A percentile compares a stretch with the other conserved stretches of the same genome.
Conservation (phyloP, 2,329 filamentous ascomycete species). For the Trichophyton schoenleinii region DNA sequence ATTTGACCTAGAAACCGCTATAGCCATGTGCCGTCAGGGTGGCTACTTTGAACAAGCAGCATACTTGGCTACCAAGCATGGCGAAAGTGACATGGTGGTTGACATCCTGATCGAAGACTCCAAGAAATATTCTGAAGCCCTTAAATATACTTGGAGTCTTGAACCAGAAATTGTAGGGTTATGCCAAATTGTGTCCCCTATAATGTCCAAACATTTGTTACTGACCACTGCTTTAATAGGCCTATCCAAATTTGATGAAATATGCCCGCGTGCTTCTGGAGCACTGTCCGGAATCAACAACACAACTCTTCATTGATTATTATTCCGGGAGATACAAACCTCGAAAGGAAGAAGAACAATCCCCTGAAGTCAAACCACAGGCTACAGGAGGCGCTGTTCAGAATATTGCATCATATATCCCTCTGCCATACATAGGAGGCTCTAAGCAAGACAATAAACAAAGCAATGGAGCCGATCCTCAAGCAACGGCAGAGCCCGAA, state of each 20-base stretch:
- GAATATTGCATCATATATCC: constrained; percentile 70
- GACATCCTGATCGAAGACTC: constrained; percentile 94
- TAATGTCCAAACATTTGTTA: not conserved
- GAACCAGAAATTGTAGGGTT: constrained; percentile 58
- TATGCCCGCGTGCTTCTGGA: constrained; percentile 85
- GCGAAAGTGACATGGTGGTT: constrained; percentile 84
- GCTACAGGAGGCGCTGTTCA: constrained; percentile 66
- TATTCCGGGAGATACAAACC: constrained; percentile 77
- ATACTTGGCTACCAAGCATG: constrained; percentile 86
- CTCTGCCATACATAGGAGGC: constrained; percentile 62
- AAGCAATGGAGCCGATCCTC: not conserved
- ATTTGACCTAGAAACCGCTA: constrained; percentile 93
- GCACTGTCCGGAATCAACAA: constrained; percentile 70
- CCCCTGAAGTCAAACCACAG: constrained; percentile 34
- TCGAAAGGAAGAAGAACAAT: constrained; percentile 47
- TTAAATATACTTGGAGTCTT: constrained; percentile 82
- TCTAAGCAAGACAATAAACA: constrained; percentile 18
- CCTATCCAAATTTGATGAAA: constrained; percentile 84
- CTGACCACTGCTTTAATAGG: constrained; percentile 34
- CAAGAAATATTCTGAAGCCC: constrained; percentile 73
- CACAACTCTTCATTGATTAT: constrained; percentile 83
- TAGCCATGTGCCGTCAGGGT: constrained; percentile 92
- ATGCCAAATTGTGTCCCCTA: not conserved
- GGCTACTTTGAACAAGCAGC: constrained; percentile 95
- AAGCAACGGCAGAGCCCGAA: constrained; percentile 19